Evolutionary conservation across 495 filamentous ascomycete genomes (phyloP).

Genomic region (Podospora pseudopauciseta): DNA sequence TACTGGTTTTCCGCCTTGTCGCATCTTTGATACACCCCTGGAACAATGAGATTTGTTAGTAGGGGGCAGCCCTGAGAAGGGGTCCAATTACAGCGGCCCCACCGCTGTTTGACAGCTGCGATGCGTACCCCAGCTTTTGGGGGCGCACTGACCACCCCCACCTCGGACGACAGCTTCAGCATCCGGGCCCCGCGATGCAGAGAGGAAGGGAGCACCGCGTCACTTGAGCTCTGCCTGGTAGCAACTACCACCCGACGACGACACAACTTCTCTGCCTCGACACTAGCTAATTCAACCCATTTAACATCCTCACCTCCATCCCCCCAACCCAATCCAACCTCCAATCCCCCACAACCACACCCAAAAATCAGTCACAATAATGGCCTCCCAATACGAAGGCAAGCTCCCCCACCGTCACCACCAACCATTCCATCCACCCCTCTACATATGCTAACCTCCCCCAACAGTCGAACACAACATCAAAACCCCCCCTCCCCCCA

Average conservation of each 20-base stretch:
- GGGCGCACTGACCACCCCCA: slow-evolving; percentile 15
- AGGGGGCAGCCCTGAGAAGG: not conserved
- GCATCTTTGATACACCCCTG: not conserved
- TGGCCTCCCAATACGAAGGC: slow-evolving; percentile 50
- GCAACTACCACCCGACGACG: not conserved
- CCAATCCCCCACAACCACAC: not conserved
- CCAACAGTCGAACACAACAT: slow-evolving; percentile 83
- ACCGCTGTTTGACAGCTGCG: not conserved
- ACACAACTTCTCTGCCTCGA: not conserved
- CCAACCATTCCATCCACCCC: not conserved
- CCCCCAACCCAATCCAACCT: no score
- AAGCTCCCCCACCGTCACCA: slow-evolving; percentile 13
- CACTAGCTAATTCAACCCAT: not conserved
- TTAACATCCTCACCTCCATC: not conserved
- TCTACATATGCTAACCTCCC: slow-evolving; percentile 11
- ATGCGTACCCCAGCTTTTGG: not conserved
- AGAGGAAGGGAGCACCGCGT: slow-evolving; percentile 25
- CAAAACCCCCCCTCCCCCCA: slow-evolving; percentile 34
- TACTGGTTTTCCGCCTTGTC: not conserved
- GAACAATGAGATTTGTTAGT: not conserved
- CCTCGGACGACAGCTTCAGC: slow-evolving; percentile 9
- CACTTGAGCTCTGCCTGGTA: slow-evolving; percentile 18
- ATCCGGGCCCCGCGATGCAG: slow-evolving; percentile 11
- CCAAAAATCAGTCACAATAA: slow-evolving; percentile 30
- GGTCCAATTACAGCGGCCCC: not conserved